Conservation (phyloP, 768 basidiomycete species). For the Neoboletus subvelutipes region DNA sequence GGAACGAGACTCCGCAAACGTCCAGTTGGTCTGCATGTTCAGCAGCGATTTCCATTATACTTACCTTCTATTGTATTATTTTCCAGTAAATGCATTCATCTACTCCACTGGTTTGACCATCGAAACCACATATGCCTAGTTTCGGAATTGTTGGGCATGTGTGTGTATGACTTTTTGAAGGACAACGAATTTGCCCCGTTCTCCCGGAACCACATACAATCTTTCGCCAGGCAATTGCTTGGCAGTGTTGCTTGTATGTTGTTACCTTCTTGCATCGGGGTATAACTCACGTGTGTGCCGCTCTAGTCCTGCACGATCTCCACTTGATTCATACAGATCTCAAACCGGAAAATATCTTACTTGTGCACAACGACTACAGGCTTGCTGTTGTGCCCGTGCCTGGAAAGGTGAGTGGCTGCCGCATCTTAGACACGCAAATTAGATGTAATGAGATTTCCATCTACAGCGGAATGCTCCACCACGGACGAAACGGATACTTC, state of each 20-base stretch:
- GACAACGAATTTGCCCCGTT: slow-evolving; percentile 97
- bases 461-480: slow-evolving; percentile 62
- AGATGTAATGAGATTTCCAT: slow-evolving; percentile 13
- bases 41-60: slow-evolving; percentile 18
- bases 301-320: slow-evolving; percentile 83
- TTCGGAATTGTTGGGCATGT: slow-evolving; percentile 93
- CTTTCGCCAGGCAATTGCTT: slow-evolving; percentile 89
- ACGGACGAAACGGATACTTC: slow-evolving; percentile 73
- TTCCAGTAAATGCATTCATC: slow-evolving; percentile 93
- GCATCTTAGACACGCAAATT: neutral
- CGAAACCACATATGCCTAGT: slow-evolving; percentile 97
- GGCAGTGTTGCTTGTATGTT: slow-evolving; percentile 91
- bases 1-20: slow-evolving; percentile 82
- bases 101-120: slow-evolving; percentile 93
- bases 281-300: slow-evolving; percentile 6
- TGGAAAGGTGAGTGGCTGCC: slow-evolving; percentile 53
- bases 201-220: slow-evolving; percentile 94
- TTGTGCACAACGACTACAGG: slow-evolving; percentile 81
- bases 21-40: slow-evolving; percentile 60
- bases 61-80: slow-evolving; percentile 9
- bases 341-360: slow-evolving; percentile 97
- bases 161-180: slow-evolving; percentile 98
- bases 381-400: slow-evolving; percentile 57
- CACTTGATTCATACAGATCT: slow-evolving; percentile 96
- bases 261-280: neutral